phyloP scores from a whole-genome alignment of 2,329 filamentous ascomycete genomes.

The Pleochaeta shiraiana region DNA sequence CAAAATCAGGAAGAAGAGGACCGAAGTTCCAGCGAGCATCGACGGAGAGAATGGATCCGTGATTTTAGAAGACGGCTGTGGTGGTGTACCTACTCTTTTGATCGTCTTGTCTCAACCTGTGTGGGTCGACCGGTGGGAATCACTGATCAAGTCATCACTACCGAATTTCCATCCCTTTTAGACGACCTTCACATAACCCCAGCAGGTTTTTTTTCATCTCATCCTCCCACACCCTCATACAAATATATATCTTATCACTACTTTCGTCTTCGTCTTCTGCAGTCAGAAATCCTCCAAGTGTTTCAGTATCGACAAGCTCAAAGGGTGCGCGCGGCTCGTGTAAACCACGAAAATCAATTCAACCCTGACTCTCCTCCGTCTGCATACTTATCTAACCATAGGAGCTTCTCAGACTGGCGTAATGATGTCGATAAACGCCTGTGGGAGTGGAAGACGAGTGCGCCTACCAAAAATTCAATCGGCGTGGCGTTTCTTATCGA shows the following conservation, averaged over 20 bases:
- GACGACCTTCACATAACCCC: conserved; percentile 79
- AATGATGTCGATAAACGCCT: conserved; percentile 67
- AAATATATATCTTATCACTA: conserved; percentile 87
- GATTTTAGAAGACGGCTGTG: no score
- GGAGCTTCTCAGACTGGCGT: conserved; percentile 74
- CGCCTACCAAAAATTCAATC: conserved; percentile 55
- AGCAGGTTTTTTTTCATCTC: conserved; percentile 42
- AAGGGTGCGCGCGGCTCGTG: conserved; percentile 42
- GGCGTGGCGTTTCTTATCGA: conserved; percentile 78
- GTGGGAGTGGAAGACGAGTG: conserved; percentile 66
- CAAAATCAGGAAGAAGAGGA: no score
- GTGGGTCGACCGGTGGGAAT: no score
- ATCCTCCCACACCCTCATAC: conserved; percentile 45
- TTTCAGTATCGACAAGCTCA: conserved; percentile 82
- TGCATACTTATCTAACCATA: conserved; percentile 65
- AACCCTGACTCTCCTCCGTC: conserved; percentile 64
- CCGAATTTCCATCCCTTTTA: conserved; percentile 60
- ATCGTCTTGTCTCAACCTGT: no score
- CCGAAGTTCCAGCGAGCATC: no score
- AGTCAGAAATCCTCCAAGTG: conserved; percentile 90
- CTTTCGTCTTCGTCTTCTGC: conserved; percentile 66
- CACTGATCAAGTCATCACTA: no score
- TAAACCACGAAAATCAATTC: conserved; percentile 43
- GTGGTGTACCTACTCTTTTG: no score
- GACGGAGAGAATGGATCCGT: no score